Percentiles rank a stretch among this genome's conserved stretches.
Conservation (phyloP, 148 eudicot species). For the Fagopyrum tataricum region DNA sequence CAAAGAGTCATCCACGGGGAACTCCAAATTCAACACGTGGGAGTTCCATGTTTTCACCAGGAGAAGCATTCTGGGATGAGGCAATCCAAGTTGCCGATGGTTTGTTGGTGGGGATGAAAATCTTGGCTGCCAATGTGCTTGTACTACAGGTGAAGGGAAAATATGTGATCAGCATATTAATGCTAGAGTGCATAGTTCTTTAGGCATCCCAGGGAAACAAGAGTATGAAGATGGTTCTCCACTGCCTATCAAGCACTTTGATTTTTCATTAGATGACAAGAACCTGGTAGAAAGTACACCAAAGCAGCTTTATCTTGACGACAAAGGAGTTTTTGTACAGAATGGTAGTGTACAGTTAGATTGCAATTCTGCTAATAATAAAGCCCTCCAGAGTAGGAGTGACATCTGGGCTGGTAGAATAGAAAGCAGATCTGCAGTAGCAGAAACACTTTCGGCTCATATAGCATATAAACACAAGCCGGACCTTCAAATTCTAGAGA, state of each 20-base stretch:
- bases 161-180: conserved; percentile 20
- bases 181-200: conserved; percentile 24
- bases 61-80: conserved; percentile 95
- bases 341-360: conserved; percentile 16
- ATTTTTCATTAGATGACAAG: conserved; percentile 62
- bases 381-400: conserved; percentile 14
- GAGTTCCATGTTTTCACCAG: conserved; percentile 81
- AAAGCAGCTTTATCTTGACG: conserved; percentile 18
- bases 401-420: conserved; percentile 7
- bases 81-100: conserved; percentile 88
- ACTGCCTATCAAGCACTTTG: conserved; percentile 84
- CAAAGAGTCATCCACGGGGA: conserved; percentile 31
- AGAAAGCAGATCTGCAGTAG: conserved; percentile 12
- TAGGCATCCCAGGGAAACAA: conserved; percentile 23
- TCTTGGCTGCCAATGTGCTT: conserved; percentile 16
- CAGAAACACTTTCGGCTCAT: conserved; percentile 17
- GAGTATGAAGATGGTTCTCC: conserved; percentile 62
- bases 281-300: conserved; percentile 22
- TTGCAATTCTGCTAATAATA: conserved; percentile 22
- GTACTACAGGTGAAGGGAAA: conserved; percentile 20
- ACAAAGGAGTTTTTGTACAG: conserved; percentile 17
- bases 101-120: conserved; percentile 25
- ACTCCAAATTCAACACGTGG: conserved; percentile 76
- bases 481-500: conserved; percentile 18
- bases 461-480: conserved; percentile 19